These are phyloP conservation scores for Nicotiana undulata DNA, from an alignment of 257 asterid species.

Conservation along the genomic window DNA sequence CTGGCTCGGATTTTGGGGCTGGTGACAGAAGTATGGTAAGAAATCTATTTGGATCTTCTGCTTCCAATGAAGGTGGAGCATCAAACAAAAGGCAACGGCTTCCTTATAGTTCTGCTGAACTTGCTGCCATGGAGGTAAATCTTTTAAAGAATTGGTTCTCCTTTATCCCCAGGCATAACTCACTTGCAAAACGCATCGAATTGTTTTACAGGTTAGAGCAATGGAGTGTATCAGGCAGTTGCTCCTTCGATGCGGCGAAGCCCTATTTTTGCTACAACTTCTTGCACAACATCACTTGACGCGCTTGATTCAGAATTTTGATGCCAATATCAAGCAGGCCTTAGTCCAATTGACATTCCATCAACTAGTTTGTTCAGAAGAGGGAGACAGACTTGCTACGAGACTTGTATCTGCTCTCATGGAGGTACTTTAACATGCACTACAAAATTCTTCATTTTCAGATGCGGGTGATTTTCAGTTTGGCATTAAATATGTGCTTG, in stretches of 20 bases:
- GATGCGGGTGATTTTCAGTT: neutral
- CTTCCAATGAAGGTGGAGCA: conserved; percentile 51
- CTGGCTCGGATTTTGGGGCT: conserved; percentile 66
- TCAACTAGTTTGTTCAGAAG: conserved; percentile 86
- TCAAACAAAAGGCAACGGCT: conserved; percentile 78
- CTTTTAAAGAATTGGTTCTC: conserved; percentile 15
- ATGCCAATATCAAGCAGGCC: conserved; percentile 51
- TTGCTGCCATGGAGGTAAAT: conserved; percentile 97
- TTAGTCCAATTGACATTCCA: conserved; percentile 78
- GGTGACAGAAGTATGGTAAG: conserved; percentile 77
- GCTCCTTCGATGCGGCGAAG: conserved; percentile 91
- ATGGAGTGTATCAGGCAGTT: conserved; percentile 96
- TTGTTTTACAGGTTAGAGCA: conserved; percentile 71
- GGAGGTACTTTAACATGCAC: conserved; percentile 54
- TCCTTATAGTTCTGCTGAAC: conserved; percentile 80
- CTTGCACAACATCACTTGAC: conserved; percentile 76
- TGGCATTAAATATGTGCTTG: neutral
- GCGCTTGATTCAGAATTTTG: conserved; percentile 70
- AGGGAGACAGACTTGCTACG: conserved; percentile 75
- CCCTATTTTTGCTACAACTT: conserved; percentile 73
- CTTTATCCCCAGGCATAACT: conserved; percentile 7
- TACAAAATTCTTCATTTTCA: neutral
- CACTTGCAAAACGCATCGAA: conserved; percentile 10
- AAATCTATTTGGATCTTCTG: conserved; percentile 71
- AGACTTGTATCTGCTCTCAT: conserved; percentile 83